Conservation (phyloP, 2,329 filamentous ascomycete species). For the Fusarium devonianum region DNA sequence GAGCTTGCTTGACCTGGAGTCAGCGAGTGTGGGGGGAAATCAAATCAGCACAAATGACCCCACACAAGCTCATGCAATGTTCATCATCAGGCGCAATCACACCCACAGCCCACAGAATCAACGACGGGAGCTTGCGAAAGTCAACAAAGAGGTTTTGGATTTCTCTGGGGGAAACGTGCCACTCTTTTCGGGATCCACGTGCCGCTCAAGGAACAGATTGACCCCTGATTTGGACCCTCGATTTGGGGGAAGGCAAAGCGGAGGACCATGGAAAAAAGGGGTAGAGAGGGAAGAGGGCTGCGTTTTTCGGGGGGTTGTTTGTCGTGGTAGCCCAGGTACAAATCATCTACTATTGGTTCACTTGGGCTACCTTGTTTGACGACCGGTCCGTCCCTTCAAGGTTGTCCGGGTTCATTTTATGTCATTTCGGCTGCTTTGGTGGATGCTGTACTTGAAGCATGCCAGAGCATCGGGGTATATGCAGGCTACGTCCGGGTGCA, state of each 20-base stretch:
- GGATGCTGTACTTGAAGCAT: neutral
- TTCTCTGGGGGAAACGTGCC: conserved; percentile 13
- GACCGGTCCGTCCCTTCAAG: conserved; percentile 23
- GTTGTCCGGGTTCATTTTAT: conserved; percentile 21
- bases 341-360: conserved; percentile 7
- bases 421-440: conserved; percentile 26
- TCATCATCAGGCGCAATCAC: neutral
- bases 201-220: too few relatives aligned
- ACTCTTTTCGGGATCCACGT: too few relatives aligned
- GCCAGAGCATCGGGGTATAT: neutral
- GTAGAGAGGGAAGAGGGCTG: conserved; percentile 3
- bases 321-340: conserved; percentile 6
- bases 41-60: conserved; percentile 21
- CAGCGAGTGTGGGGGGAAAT: conserved; percentile 22
- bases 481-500: conserved; percentile 6
- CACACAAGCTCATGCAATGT: conserved; percentile 31
- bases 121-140: conserved; percentile 6
- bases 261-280: conserved; percentile 8
- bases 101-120: conserved; percentile 6
- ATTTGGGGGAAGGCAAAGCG: neutral
- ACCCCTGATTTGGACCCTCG: too few relatives aligned
- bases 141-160: conserved; percentile 15
- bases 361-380: conserved; percentile 13
- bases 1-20: conserved; percentile 19
- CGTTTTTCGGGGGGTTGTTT: too few relatives aligned